Evolutionary conservation across 208 protist species (phyloP).

Genomic region (Wallacemonas collosoma): DNA sequence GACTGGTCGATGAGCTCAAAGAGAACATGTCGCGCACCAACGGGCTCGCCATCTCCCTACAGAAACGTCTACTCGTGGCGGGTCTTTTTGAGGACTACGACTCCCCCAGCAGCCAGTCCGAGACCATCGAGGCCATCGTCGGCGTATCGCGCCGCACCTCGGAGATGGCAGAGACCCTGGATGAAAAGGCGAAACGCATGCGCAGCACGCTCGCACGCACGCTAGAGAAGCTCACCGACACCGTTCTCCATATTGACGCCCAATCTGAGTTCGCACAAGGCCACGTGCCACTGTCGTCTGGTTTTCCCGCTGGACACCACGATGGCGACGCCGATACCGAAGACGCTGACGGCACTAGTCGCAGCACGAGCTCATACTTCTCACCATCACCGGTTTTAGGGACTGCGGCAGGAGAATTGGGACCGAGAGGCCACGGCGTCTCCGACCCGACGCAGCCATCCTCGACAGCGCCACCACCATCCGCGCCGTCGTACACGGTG

Average conservation of each 20-base stretch:
- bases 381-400: too few relatives aligned
- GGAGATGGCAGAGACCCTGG: not conserved
- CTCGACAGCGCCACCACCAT: too few relatives aligned
- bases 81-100: slow-evolving; percentile 3
- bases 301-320: too few relatives aligned
- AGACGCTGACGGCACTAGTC: not conserved
- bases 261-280: too few relatives aligned
- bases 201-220: slow-evolving; percentile 23
- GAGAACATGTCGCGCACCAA: not conserved
- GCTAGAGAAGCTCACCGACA: slow-evolving; percentile 5
- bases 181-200: slow-evolving; percentile 17
- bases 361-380: not conserved
- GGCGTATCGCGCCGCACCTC: not conserved
- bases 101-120: not conserved
- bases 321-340: not conserved
- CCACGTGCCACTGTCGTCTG: too few relatives aligned
- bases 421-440: too few relatives aligned
- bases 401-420: too few relatives aligned
- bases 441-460: too few relatives aligned
- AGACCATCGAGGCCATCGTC: not conserved
- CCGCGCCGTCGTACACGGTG: not conserved
- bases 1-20: not conserved
- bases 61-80: slow-evolving; percentile 1
- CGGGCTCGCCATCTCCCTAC: not conserved
- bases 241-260: not conserved